phyloP scores from a whole-genome alignment of 352 stramenopile species.

The Globisporangium polare region DNA sequence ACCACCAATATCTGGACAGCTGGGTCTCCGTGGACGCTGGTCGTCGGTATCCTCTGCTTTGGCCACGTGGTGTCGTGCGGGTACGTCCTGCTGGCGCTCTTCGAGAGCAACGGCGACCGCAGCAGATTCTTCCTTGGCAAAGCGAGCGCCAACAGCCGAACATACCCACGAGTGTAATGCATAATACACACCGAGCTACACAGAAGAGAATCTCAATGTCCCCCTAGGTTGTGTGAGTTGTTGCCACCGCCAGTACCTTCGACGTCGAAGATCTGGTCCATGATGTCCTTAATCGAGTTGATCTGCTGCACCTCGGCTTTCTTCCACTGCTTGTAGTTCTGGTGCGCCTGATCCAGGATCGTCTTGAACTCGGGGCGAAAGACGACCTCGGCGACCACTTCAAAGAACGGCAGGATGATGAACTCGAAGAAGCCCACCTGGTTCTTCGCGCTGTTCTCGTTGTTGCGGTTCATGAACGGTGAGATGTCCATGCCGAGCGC shows the following conservation, averaged over 20 bases:
- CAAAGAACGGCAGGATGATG: slow-evolving; percentile 80
- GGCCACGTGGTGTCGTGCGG: slow-evolving; percentile 58
- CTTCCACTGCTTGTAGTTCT: slow-evolving; percentile 84
- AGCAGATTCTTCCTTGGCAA: slow-evolving; percentile 66
- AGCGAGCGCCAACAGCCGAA: slow-evolving; percentile 12
- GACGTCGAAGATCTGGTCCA: slow-evolving; percentile 68
- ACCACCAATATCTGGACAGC: background rate
- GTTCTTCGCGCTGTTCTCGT: slow-evolving; percentile 83
- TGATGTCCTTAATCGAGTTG: slow-evolving; percentile 83
- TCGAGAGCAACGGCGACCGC: slow-evolving; percentile 64
- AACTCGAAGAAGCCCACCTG: slow-evolving; percentile 86
- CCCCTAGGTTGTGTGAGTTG: slow-evolving; percentile 3
- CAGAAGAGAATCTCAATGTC: background rate
- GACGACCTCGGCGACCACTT: slow-evolving; percentile 71
- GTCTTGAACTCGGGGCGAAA: slow-evolving; percentile 75
- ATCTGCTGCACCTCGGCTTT: slow-evolving; percentile 75
- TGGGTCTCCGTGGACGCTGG: slow-evolving; percentile 8
- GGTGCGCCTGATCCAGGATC: slow-evolving; percentile 75
- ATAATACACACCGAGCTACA: background rate
- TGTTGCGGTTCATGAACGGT: slow-evolving; percentile 91
- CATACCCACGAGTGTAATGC: slow-evolving; percentile 21
- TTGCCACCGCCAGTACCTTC: slow-evolving; percentile 17
- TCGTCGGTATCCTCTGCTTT: slow-evolving; percentile 33
- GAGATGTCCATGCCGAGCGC: slow-evolving; percentile 83
- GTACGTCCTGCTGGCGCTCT: slow-evolving; percentile 68